phyloP scores from a whole-genome alignment of 306 rosid genomes.

The Lathyrus aphaca region DNA sequence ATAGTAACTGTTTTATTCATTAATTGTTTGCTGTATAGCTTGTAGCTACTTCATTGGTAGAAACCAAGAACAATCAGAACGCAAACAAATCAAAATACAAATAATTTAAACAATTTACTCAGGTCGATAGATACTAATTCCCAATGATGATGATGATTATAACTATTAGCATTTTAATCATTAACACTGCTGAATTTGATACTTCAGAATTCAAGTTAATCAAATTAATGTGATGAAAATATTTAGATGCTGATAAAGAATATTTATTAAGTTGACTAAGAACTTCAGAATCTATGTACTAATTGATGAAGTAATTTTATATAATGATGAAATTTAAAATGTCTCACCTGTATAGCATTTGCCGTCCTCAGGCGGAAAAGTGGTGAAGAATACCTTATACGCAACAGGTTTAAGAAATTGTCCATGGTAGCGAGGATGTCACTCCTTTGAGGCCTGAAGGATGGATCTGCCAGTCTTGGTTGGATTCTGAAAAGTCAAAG shows the following conservation, averaged over 20 bases:
- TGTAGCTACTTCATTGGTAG: too few relatives aligned
- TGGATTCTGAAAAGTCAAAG: constrained; percentile 60
- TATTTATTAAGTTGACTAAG: constrained; percentile 7
- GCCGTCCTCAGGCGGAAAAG: constrained; percentile 87
- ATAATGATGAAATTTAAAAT: constrained; percentile 24
- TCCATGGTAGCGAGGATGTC: constrained; percentile 68
- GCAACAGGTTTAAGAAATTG: constrained; percentile 65
- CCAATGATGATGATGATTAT: background rate
- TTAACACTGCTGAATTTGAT: background rate
- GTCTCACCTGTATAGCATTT: constrained; percentile 78
- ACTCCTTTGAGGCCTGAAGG: constrained; percentile 74
- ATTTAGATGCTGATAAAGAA: background rate
- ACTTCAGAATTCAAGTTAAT: background rate
- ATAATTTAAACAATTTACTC: background rate
- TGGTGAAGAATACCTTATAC: constrained; percentile 90
- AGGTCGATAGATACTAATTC: background rate
- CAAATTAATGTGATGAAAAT: background rate
- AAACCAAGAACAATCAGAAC: too few relatives aligned
- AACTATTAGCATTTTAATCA: background rate
- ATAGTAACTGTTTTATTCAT: constrained; percentile 18
- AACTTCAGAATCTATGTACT: background rate
- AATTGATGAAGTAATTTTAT: constrained; percentile 13
- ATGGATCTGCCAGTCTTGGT: constrained; percentile 87
- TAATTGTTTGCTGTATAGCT: too few relatives aligned
- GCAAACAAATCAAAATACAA: too few relatives aligned